Base-by-base conservation (phyloP, 2,329 filamentous ascomycete species). In the Talaromyces sp. region DNA sequence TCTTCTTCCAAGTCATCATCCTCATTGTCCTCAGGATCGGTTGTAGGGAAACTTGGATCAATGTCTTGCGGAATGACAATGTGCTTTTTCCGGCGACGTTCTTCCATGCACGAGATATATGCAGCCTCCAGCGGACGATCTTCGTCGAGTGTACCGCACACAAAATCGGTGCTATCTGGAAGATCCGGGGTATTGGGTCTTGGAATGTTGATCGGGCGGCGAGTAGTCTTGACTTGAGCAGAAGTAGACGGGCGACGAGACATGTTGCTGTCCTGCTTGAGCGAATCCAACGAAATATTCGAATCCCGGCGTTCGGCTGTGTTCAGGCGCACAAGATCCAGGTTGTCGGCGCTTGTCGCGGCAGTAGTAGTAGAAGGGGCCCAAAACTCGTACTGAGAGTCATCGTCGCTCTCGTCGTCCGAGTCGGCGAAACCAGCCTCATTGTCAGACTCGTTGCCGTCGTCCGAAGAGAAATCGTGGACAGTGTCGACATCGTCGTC, bases 71-170 rank as follows among this genome's bases (percentile, higher is more conserved):
- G 93, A 32, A 93, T 91, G 32, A 86, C 73, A 65, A 89, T 87
- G 63, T 93, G 89, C 78, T 93, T 96, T 67, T 89, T 88, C 54
- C 88, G 88, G 68, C 92, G 89, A 66, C 90, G 88, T 60, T 91
- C 88, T 70, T 93, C 90, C 62, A 96, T 83, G 69, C 90, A 92
- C 2, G 91, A 90, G 60, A 96, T 84, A 74, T 97, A 99, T 0
- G 92, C 93, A 67, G 93, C 92, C 73, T 99, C 95, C n/a, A 98
- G 78, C 2, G 92, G 92, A 52, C 92, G 88, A 71, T 99, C 95
- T 75, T 99, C 95, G 67, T 99, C 95, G 22, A 99, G 82, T 1
- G 95, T 99, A 62, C 95, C 95, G 71, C 95, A 98, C n/a, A 99
- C 95, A 67, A 99, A 99, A 74, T 99, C 95, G 15, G 95, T 98